Base-by-base conservation (phyloP, 345 rosid genomes). In the Noccaea caerulescens region DNA sequence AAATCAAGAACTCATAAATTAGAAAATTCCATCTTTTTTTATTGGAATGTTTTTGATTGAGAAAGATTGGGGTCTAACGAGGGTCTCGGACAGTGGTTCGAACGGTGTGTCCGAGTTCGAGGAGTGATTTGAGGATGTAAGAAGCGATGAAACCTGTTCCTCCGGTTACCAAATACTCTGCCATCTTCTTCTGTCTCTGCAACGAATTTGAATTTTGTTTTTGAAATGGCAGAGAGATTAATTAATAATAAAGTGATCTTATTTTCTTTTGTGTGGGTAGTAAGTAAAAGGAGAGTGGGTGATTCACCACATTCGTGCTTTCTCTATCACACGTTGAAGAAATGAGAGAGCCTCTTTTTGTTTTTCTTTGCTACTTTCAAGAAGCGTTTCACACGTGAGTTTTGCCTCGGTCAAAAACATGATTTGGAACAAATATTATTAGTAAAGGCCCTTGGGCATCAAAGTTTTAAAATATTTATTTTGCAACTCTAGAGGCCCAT, bases 91-190 rank as follows among this genome's bases (percentile, higher is more conserved):
- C 96, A 0, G 95, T 91, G 42, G 93, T 69, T 20, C 95, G 80
- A 3, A 94, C 96, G 2, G 59, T 59, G 77, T 88, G 86, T 6
- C 98, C 96, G 5, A 75, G 66, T 30, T 85, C 83, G 10, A 94
- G 84, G 44, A 94, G 81, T 11, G 86, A 70, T 79, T 85, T 94
- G 6, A 91, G 73, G 70, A 94, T 64, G 72, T 86, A 77, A 63
- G 93, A 81, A 8, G 93, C 96, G 10, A 94, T 87, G 88, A 91
- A 91, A 10, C 99, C 95, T 0, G 93, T 85, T 49, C 97, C 97
- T 58, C 97, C 97, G 0, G 99, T 91, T 14, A 94, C 99, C 62
- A 95, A 88, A 51, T 91, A 94, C 68, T 83, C 93, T 3, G 85
- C 73, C 99, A 91, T 91, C 72, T 78, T 78, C n/a, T 23, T 5